Percentiles rank a stretch among this genome's conserved stretches.
Evolutionary conservation across 164 flowering plant species (phyloP).

Genomic region (Kalanchoe fedtschenkoi): DNA sequence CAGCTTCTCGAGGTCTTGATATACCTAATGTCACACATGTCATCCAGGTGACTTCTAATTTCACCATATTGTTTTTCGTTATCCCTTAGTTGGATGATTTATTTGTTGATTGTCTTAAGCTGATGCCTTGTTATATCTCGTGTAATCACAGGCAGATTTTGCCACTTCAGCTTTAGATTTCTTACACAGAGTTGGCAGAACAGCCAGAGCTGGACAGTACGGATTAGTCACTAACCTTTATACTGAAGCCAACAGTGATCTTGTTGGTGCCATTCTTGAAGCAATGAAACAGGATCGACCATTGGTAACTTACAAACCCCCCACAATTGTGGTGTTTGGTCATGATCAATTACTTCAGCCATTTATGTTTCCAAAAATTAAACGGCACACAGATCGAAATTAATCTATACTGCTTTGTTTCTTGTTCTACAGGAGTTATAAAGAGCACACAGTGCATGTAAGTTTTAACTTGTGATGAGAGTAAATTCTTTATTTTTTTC

Average conservation of each 20-base stretch:
- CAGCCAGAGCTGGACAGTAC: slow-evolving; percentile 88
- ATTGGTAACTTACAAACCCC: slow-evolving; percentile 46
- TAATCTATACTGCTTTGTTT: background rate
- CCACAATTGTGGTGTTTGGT: too few species aligned
- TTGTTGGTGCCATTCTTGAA: slow-evolving; percentile 73
- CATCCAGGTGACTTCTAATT: slow-evolving; percentile 55
- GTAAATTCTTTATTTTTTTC: slow-evolving; percentile 1
- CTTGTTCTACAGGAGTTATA: background rate
- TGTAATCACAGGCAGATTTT: slow-evolving; percentile 73
- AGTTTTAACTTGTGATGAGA: background rate
- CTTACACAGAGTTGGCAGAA: slow-evolving; percentile 87
- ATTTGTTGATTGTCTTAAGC: background rate
- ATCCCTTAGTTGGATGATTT: background rate
- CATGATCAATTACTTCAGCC: background rate
- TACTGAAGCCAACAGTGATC: slow-evolving; percentile 60
- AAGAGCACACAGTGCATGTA: too few species aligned
- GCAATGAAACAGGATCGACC: slow-evolving; percentile 63
- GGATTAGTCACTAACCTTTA: slow-evolving; percentile 88
- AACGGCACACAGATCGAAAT: background rate
- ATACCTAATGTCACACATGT: slow-evolving; percentile 84
- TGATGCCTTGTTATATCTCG: background rate
- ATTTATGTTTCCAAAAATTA: background rate
- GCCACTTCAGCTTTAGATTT: slow-evolving; percentile 91
- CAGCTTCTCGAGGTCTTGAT: slow-evolving; percentile 97
- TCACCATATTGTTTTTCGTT: background rate